Base-by-base conservation (phyloP, 768 basidiomycete genomes). In the Podaxis sp. region DNA sequence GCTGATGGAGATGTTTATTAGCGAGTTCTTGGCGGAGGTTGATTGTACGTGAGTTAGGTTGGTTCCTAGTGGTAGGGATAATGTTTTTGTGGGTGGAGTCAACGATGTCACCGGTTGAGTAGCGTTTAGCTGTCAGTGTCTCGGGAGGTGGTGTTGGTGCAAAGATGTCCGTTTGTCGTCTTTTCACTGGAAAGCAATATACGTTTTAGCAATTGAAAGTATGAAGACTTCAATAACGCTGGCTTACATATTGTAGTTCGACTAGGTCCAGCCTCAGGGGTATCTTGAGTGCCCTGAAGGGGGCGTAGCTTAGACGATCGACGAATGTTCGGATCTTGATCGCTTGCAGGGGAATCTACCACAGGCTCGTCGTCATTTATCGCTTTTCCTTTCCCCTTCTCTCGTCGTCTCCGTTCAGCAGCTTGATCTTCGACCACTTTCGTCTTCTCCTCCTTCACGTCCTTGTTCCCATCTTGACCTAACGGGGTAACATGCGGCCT, bases 1-100 rank as follows among this genome's bases (percentile, higher is more conserved):
- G 62, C 36, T 12, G 63, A 40, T 17, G 63, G 22, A 29, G 65
- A 53, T 40, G 54, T 56, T 7, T 62, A 55, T 36, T 60, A 55
- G 36, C 37, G 43, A 62, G 29, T 3, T 62, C 55, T 50, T 56
- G 61, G 19, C 61, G 61, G 13, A 62, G 33, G 25, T 62, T 50
- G 47, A 62, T 29, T 1, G 47, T 40, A 38, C 61, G 61, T 7
- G 54, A 38, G 22, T 27, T 50, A 13, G 55, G 27, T 9, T 22
- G 29, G 12, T 27, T n/a, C 11, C 33, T 50, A 24, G 13, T 3
- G 15, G 25, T 17, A 15, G 19, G 11, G 13, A 22, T 25, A 13
- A 8, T 15, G 2, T 9, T 22, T 13, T 24, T 36, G 17, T 2
- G 27, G 29, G 24, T 50, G 11, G 37, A 12, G 12, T 49, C 29